Evolutionary conservation across 2,329 filamentous ascomycete species (phyloP), one percentile per base, ranked within the genome.

Genomic region (Teratosphaeria viscida): DNA sequence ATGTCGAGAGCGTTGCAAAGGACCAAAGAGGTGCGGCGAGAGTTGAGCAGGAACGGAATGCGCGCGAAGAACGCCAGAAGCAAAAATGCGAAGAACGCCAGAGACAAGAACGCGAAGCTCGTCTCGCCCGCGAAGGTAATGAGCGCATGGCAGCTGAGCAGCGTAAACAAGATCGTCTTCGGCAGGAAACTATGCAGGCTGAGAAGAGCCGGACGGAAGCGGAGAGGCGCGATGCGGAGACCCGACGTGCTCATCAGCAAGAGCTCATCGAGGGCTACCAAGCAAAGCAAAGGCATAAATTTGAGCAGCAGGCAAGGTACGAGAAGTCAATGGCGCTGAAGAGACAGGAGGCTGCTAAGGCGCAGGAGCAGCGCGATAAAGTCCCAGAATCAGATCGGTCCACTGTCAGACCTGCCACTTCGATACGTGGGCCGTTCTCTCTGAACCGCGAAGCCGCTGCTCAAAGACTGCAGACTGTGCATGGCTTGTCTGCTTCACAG

Each of bases 361-460:
- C 43, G 1, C 5, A 49, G 16, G 19, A 49, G 43, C 43, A 49
- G 16, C 16, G 43, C 1, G 19, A 49, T 10, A 49, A 49, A 14
- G 5, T 19, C 32, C 54, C 52, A 29, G 26, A 32, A 54, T 7
- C 7, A 35, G 52, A 27, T n/a, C 19, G 8, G 29, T 3, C 16
- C 7, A 10, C 23, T 58, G 10, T 14, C 53, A 49, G 19, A 7
- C 5, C 43, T 49, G 43, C 16, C 10, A 23, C 19, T 11, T 19
- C 43, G 43, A 49, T n/a, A 19, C 23, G 26, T 27, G 56, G 39
- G 26, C 61, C 59, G 12, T 29, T 63, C 2, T 60, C 63, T 6
- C 56, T 64, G 1, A 62, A 59, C 23, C 62, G 61, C 27, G 34
- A 54, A 2, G 61, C 63, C 43, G 62, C 59, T 7, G 54, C 39